These are phyloP conservation scores for Lactarius psammicola DNA, from an alignment of 768 basidiomycete species.

Conservation along the genomic window DNA sequence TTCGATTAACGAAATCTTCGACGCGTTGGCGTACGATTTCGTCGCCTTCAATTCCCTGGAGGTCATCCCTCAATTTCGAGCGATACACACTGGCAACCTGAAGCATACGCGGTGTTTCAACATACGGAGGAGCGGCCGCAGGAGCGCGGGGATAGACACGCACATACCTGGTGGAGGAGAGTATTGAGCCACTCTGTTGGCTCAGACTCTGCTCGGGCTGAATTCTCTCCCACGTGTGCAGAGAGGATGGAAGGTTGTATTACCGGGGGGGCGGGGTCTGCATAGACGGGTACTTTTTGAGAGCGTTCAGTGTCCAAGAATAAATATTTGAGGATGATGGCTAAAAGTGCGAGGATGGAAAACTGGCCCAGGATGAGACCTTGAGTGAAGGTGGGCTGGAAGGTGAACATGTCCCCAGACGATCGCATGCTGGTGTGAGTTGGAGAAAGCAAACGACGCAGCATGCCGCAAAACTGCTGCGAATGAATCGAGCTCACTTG, in stretches of 20 bases:
- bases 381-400: slow-evolving; percentile 92
- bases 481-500: background rate
- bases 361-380: slow-evolving; percentile 91
- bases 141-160: background rate
- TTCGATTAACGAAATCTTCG: slow-evolving; percentile 77
- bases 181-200: slow-evolving; percentile 91
- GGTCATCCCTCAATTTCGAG: slow-evolving; percentile 69
- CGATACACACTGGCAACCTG: slow-evolving; percentile 70
- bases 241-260: slow-evolving; percentile 3
- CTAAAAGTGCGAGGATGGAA: slow-evolving; percentile 75
- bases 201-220: slow-evolving; percentile 47
- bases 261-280: slow-evolving; percentile 12
- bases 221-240: slow-evolving; percentile 9
- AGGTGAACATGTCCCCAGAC: slow-evolving; percentile 62
- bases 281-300: slow-evolving; percentile 50
- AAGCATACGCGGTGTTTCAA: background rate
- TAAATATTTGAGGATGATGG: slow-evolving; percentile 87
- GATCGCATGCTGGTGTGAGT: slow-evolving; percentile 9
- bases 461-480: no score
- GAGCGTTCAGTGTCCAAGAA: slow-evolving; percentile 79
- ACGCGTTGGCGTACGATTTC: slow-evolving; percentile 78
- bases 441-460: background rate
- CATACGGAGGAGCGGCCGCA: background rate
- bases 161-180: slow-evolving; percentile 72
- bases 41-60: slow-evolving; percentile 71